Conservation (phyloP, 2,329 filamentous ascomycete species). For the Epichloe gansuensis region DNA sequence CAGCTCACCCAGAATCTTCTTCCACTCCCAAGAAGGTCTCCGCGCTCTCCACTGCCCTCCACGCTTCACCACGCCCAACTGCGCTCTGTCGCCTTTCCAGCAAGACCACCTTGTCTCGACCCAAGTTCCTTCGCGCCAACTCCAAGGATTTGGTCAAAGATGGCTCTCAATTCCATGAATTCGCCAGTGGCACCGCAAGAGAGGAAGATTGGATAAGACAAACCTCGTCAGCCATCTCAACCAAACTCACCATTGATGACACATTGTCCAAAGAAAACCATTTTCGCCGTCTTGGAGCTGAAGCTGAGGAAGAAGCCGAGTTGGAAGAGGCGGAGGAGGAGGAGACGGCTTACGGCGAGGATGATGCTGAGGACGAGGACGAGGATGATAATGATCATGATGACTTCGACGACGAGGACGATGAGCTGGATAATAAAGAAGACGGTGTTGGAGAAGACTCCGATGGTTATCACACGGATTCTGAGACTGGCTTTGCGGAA, state of each 20-base stretch:
- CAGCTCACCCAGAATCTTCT: conserved; percentile 15
- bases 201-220: conserved; percentile 85
- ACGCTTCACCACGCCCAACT: conserved; percentile 13
- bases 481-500: conserved; percentile 55
- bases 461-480: conserved; percentile 66
- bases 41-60: conserved; percentile 10
- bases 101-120: conserved; percentile 15
- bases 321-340: conserved; percentile 55
- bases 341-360: conserved; percentile 29
- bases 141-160: conserved; percentile 40
- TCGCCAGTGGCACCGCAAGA: conserved; percentile 68
- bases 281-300: conserved; percentile 73
- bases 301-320: conserved; percentile 80
- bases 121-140: conserved; percentile 39
- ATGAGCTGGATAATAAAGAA: conserved; percentile 37
- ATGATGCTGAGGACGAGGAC: conserved; percentile 37
- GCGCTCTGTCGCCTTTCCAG: conserved; percentile 10
- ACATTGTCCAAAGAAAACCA: conserved; percentile 81
- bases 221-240: conserved; percentile 48
- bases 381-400: conserved; percentile 42
- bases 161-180: conserved; percentile 70
- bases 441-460: conserved; percentile 44
- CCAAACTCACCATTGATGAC: conserved; percentile 77
- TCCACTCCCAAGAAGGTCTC: conserved; percentile 21
- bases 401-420: conserved; percentile 36